phyloP scores from a whole-genome alignment of 176 grass and related monocot genomes.

The Hyparrhenia diplandra region DNA sequence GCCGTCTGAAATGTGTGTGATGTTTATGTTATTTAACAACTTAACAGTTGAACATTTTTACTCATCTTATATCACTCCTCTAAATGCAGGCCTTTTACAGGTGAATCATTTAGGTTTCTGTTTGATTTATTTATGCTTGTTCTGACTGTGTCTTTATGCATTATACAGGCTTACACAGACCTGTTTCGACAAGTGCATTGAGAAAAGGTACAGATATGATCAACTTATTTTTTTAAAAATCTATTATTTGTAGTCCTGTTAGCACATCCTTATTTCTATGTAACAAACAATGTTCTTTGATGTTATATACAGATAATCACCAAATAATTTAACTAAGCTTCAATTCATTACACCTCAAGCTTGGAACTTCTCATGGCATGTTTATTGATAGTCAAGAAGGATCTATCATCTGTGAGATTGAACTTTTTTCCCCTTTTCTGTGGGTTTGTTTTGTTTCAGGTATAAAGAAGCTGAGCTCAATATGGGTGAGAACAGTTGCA shows the following conservation, averaged over 20 bases:
- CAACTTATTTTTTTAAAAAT: neutral
- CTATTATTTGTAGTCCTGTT: neutral
- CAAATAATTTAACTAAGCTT: neutral
- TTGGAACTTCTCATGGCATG: neutral
- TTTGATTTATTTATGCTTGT: slow-evolving; percentile 3
- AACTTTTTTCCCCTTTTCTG: neutral
- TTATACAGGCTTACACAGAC: slow-evolving; percentile 67
- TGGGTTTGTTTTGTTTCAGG: slow-evolving; percentile 42
- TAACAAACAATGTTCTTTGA: neutral
- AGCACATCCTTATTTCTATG: neutral
- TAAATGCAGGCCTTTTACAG: neutral
- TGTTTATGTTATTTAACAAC: neutral
- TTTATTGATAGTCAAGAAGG: neutral
- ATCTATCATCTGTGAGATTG: slow-evolving; percentile 2
- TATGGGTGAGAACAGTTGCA: slow-evolving; percentile 99
- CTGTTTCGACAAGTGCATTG: slow-evolving; percentile 88
- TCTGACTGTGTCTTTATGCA: slow-evolving; percentile 9
- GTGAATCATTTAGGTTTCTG: neutral
- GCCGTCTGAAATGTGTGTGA: neutral
- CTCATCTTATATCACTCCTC: slow-evolving; percentile 7
- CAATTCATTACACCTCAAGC: neutral
- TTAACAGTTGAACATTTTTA: neutral
- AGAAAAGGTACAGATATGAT: slow-evolving; percentile 63
- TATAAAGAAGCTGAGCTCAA: slow-evolving; percentile 97
- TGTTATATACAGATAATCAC: neutral